Evolutionary conservation across 345 rosid genomes (phyloP).

Genomic region (Camelina sativa): DNA sequence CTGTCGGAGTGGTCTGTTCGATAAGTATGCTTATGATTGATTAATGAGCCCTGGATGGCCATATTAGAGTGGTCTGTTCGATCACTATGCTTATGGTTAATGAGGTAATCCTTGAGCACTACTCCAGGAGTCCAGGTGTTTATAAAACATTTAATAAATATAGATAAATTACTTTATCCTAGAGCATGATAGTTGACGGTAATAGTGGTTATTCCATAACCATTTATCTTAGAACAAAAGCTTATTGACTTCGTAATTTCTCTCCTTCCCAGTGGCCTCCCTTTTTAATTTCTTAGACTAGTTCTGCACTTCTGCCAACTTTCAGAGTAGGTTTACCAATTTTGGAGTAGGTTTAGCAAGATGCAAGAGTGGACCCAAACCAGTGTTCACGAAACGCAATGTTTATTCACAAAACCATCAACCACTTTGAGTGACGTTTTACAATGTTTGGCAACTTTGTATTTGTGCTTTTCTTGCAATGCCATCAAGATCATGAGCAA

Average conservation of each 20-base stretch:
- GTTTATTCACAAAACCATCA: not conserved
- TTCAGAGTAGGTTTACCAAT: not conserved
- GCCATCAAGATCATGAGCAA: not conserved
- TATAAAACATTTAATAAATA: not conserved
- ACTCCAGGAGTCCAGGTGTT: not conserved
- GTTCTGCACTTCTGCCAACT: not conserved
- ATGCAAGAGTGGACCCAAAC: conserved; percentile 3
- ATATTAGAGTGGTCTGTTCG: not conserved
- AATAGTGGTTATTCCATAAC: not conserved
- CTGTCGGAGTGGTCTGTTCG: not conserved
- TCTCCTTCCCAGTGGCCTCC: not conserved
- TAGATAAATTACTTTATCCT: not conserved
- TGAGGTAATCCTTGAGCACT: not conserved
- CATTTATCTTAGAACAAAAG: not conserved
- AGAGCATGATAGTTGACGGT: not conserved
- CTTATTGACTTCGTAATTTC: not conserved
- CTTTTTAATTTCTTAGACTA: not conserved
- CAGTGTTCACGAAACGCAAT: not conserved
- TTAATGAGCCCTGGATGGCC: not conserved
- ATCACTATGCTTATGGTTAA: not conserved
- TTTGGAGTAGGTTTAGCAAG: conserved; percentile 3
- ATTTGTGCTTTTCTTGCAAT: not conserved
- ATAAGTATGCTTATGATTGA: not conserved
- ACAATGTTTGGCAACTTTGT: conserved; percentile 3
- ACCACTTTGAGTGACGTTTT: not conserved